Percentiles rank a stretch among this genome's conserved stretches.
phyloP scores from a whole-genome alignment of 108 stramenopile genomes.

The Tribonema minus region DNA sequence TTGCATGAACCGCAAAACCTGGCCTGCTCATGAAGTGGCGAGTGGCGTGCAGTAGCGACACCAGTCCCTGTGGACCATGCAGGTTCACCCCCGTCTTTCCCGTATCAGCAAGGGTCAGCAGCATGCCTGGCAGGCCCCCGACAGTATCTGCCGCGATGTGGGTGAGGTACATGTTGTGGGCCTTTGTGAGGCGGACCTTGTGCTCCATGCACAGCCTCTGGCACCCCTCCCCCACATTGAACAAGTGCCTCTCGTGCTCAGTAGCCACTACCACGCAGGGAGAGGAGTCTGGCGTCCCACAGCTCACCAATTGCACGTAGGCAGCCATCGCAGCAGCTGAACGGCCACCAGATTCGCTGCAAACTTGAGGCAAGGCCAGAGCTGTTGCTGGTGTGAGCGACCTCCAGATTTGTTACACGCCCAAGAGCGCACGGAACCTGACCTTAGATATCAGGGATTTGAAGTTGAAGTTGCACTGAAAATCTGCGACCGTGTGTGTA shows the following conservation, averaged over 20 bases:
- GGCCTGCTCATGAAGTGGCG: slow-evolving; percentile 34
- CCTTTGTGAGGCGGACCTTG: slow-evolving; percentile 29
- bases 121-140: slow-evolving; percentile 46
- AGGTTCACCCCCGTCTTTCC: slow-evolving; percentile 16
- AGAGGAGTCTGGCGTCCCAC: slow-evolving; percentile 36
- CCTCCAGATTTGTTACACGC: too few relatives aligned
- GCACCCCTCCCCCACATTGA: slow-evolving; percentile 49
- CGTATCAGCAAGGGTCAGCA: slow-evolving; percentile 30
- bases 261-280: slow-evolving; percentile 25
- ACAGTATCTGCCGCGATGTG: slow-evolving; percentile 31
- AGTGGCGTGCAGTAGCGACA: slow-evolving; percentile 1
- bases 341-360: too few relatives aligned
- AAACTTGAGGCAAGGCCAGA: too few relatives aligned
- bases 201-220: slow-evolving; percentile 52
- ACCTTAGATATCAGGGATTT: too few relatives aligned
- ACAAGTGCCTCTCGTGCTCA: slow-evolving; percentile 20
- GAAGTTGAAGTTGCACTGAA: too few relatives aligned
- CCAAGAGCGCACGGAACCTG: too few relatives aligned
- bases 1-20: slow-evolving; percentile 13
- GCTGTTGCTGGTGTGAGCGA: too few relatives aligned
- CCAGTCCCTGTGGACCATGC: slow-evolving; percentile 34
- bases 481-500: too few relatives aligned
- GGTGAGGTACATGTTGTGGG: slow-evolving; percentile 28
- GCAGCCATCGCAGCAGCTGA: slow-evolving; percentile 18
- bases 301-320: slow-evolving; percentile 38